Evolutionary conservation across 805 yeast genomes (phyloP).

Genomic region (Candida pseudofarinosa): DNA sequence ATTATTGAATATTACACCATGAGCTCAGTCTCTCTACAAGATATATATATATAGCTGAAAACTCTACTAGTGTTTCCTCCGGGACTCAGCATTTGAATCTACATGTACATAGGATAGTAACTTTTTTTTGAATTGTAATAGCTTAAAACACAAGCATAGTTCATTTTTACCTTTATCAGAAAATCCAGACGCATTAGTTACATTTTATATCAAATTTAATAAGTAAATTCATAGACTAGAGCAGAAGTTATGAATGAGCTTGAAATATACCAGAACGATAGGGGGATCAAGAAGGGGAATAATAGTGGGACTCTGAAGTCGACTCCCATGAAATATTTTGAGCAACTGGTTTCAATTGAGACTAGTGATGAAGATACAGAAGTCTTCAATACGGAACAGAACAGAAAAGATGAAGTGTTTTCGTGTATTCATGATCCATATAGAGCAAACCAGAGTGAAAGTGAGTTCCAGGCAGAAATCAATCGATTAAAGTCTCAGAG

Average conservation of each 20-base stretch:
- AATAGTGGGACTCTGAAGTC: background rate
- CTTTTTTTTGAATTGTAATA: too few relatives aligned
- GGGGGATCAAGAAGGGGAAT: background rate
- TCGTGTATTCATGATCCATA: slow-evolving; percentile 5
- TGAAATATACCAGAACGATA: background rate
- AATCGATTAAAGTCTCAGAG: slow-evolving; percentile 25
- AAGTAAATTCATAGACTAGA: background rate
- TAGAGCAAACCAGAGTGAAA: slow-evolving; percentile 8
- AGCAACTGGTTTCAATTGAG: slow-evolving; percentile 20
- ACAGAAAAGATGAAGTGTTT: slow-evolving; percentile 6
- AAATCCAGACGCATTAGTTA: background rate
- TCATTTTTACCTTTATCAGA: background rate
- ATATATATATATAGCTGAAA: too few relatives aligned
- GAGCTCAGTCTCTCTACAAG: too few relatives aligned
- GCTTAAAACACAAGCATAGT: background rate
- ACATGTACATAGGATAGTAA: too few relatives aligned
- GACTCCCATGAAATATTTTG: slow-evolving; percentile 4
- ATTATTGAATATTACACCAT: too few relatives aligned
- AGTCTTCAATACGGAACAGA: background rate
- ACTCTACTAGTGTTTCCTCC: too few relatives aligned
- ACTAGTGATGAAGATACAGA: slow-evolving; percentile 9
- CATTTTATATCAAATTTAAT: background rate
- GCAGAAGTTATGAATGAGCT: background rate
- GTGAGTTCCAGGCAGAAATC: slow-evolving; percentile 20
- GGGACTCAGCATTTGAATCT: too few relatives aligned